phyloP scores from a whole-genome alignment of 805 yeast genomes.

The Lachancea waltii region DNA sequence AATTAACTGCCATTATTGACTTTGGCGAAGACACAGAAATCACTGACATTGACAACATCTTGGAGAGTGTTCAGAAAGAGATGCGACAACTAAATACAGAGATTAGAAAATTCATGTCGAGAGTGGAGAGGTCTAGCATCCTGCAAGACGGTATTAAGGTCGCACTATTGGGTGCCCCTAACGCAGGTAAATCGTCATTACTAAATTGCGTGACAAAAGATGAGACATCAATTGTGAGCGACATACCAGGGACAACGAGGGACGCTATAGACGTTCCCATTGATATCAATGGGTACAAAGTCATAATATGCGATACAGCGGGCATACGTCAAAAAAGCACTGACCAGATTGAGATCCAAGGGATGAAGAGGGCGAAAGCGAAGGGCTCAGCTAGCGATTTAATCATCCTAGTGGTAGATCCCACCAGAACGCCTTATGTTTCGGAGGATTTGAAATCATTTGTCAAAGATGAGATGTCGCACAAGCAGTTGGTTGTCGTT shows the following conservation, averaged over 20 bases:
- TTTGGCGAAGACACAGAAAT: constrained; percentile 91
- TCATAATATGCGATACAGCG: constrained; percentile 86
- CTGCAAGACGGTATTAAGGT: constrained; percentile 66
- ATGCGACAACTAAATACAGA: constrained; percentile 40
- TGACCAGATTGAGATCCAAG: constrained; percentile 68
- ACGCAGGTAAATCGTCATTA: constrained; percentile 91
- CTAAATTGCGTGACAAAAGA: constrained; percentile 68
- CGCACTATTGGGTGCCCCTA: constrained; percentile 83
- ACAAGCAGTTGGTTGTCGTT: constrained; percentile 34
- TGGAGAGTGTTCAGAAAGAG: constrained; percentile 42
- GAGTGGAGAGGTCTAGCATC: constrained; percentile 53
- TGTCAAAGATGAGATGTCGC: constrained; percentile 26
- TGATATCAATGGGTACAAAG: constrained; percentile 78
- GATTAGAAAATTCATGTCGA: constrained; percentile 37
- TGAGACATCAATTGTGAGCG: constrained; percentile 87
- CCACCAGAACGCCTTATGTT: constrained; percentile 21
- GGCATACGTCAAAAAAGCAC: constrained; percentile 57
- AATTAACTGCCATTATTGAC: constrained; percentile 83
- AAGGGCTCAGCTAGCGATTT: constrained; percentile 60
- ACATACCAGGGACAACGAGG: constrained; percentile 89
- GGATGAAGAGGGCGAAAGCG: constrained; percentile 68
- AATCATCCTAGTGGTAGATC: constrained; percentile 51
- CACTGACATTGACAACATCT: constrained; percentile 52
- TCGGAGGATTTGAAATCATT: constrained; percentile 37
- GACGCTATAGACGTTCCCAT: constrained; percentile 78